Conservation (phyloP, 441 rosid species). For the Syzygium malaccense region DNA sequence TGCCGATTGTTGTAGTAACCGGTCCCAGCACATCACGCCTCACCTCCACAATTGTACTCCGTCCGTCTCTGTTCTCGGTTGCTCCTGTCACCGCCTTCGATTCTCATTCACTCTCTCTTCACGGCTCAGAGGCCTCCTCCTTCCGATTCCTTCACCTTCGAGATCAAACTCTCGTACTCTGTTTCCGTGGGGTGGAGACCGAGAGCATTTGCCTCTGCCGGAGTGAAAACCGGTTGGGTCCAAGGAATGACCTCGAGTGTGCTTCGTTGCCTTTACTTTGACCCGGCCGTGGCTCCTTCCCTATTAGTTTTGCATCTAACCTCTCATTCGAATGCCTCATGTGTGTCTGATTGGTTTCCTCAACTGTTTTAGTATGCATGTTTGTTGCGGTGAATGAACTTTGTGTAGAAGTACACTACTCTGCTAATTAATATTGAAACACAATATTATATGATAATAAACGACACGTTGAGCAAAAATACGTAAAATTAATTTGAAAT, state of each 20-base stretch:
- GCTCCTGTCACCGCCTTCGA: no score
- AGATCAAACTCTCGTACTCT: not conserved
- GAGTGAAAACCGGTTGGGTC: not conserved
- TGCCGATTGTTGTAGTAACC: not conserved
- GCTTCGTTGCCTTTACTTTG: not conserved
- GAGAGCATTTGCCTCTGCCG: not conserved
- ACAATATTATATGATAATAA: no score
- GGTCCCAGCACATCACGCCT: not conserved
- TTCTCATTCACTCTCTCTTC: not conserved
- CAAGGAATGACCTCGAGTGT: not conserved
- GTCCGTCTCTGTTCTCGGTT: not conserved
- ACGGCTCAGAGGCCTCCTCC: not conserved
- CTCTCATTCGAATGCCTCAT: not conserved
- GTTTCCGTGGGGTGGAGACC: not conserved
- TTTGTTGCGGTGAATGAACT: no score
- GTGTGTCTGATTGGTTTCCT: not conserved
- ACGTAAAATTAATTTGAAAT: no score
- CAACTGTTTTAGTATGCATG: not conserved
- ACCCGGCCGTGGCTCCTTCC: not conserved
- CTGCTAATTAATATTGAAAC: no score
- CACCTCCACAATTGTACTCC: not conserved
- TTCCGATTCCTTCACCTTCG: not conserved
- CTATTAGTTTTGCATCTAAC: not conserved
- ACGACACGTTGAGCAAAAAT: no score
- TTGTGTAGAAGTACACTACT: not conserved